A percentile compares a stretch with the other conserved stretches of the same genome.
Evolutionary conservation across 2,329 filamentous ascomycete genomes (phyloP).

Genomic region (Emergomyces orientalis): DNA sequence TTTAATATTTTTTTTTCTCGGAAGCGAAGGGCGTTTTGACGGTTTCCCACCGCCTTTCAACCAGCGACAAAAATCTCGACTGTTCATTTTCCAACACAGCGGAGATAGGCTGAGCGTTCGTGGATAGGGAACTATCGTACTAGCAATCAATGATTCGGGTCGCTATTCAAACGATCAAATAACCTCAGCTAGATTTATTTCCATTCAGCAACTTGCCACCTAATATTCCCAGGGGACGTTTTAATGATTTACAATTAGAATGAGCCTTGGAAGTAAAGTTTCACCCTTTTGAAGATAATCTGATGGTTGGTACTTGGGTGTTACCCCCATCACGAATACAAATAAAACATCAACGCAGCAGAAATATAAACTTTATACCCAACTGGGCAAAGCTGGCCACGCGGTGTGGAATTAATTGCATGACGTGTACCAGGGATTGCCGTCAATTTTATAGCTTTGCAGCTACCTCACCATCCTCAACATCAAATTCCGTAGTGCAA

Average conservation of each 20-base stretch:
- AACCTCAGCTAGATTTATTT: background rate
- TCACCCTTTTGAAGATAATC: no score
- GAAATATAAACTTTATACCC: background rate
- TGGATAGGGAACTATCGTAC: background rate
- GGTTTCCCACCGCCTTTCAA: background rate
- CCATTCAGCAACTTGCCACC: background rate
- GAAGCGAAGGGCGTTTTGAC: background rate
- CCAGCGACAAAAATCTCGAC: background rate
- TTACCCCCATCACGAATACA: no score
- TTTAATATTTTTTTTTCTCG: background rate
- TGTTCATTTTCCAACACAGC: background rate
- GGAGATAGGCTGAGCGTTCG: background rate
- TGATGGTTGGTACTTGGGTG: no score
- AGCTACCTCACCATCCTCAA: constrained; percentile 21
- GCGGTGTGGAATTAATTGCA: background rate
- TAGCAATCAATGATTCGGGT: background rate
- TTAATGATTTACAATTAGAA: no score
- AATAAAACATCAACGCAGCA: no score
- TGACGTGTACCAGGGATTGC: background rate
- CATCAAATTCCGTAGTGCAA: constrained; percentile 44
- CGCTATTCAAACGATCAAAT: background rate
- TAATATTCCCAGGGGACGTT: background rate
- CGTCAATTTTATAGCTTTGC: constrained; percentile 22
- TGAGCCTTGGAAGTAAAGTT: background rate
- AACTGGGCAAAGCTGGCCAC: background rate